Percentiles rank a stretch among this genome's conserved stretches.
Evolutionary conservation across 441 rosid species (phyloP).

Genomic region (Lepidium campestre): DNA sequence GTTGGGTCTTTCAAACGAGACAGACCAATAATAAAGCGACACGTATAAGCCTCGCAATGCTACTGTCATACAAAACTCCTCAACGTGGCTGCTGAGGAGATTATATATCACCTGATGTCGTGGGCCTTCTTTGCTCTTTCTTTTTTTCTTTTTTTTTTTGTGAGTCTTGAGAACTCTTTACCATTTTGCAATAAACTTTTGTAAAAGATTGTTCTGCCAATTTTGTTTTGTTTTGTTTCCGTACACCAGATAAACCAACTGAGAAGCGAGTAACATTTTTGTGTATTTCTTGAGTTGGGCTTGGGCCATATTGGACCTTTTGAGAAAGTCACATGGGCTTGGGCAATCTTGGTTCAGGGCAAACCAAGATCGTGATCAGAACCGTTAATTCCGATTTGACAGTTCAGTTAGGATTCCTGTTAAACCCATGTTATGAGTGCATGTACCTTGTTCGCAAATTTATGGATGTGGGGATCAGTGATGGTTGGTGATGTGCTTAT

Average conservation of each 20-base stretch:
- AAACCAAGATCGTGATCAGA: too few relatives aligned
- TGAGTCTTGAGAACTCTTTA: too few relatives aligned
- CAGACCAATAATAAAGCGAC: constrained; percentile 20
- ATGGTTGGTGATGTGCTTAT: too few relatives aligned
- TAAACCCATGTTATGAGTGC: too few relatives aligned
- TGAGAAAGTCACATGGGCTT: neutral
- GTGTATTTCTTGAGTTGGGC: neutral
- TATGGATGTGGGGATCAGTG: too few relatives aligned
- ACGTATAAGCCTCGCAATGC: constrained; percentile 8
- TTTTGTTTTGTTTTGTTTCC: neutral
- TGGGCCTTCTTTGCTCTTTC: neutral
- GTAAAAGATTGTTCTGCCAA: neutral
- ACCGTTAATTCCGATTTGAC: too few relatives aligned
- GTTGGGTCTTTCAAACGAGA: constrained; percentile 18
- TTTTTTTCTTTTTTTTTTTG: neutral
- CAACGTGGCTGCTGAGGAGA: constrained; percentile 26
- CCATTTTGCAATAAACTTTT: neutral
- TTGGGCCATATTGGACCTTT: neutral
- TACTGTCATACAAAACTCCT: constrained; percentile 8
- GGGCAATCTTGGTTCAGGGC: too few relatives aligned
- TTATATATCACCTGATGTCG: constrained; percentile 21
- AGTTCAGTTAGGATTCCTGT: too few relatives aligned
- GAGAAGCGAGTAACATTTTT: neutral
- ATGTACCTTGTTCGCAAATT: too few relatives aligned
- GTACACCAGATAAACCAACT: neutral